Base-by-base conservation (phyloP, 1,284 basidiomycete species). In the Cryptococcus deneoformans region DNA sequence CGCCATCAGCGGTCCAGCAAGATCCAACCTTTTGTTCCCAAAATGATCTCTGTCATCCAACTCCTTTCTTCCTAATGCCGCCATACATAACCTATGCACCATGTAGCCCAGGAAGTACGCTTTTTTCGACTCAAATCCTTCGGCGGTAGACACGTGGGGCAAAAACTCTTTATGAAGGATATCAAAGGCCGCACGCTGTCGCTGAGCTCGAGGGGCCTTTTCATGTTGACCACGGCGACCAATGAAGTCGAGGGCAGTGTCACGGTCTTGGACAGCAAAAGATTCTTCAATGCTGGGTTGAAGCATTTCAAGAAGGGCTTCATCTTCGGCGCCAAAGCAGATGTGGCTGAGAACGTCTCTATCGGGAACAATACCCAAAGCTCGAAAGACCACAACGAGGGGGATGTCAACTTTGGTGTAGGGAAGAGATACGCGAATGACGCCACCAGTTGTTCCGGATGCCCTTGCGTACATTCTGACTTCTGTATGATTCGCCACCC, bases 51-150 rank as follows among this genome's bases (percentile, higher is more conserved):
- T 92, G 79, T 99, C 95, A 73, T 99, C 95, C 43, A 99, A 83
- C 73, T 99, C 96, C 69, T 96, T 84, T 56, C 96, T 84, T 73
- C 98, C 94, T 68, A 99, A 79, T 14, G 93, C 93, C 44, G 96
- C 94, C 14, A 97, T 85, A 5, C 97, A 81, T 34, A 99, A 82
- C 58, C 96, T 87, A 79, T 99, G 95, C 51, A 98, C 90, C 95
- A 99, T 99, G 79, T 98, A 99, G n/a, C 96, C 96, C 63, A 99
- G 93, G 84, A 99, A 99, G 79, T 94, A 99, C 2, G 96, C 96
- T 78, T 99, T 99, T 81, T 96, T 96, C 43, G 91, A 94, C 79
- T 96, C 92, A 39, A 92, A 94, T 8, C 94, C 94, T 76, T 96
- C 93, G 1, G 87, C 85, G 84, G 94, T 95, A 3, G 95, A 95